phyloP scores from a whole-genome alignment of 495 filamentous ascomycete genomes.

The Penicillium longicatenatum region DNA sequence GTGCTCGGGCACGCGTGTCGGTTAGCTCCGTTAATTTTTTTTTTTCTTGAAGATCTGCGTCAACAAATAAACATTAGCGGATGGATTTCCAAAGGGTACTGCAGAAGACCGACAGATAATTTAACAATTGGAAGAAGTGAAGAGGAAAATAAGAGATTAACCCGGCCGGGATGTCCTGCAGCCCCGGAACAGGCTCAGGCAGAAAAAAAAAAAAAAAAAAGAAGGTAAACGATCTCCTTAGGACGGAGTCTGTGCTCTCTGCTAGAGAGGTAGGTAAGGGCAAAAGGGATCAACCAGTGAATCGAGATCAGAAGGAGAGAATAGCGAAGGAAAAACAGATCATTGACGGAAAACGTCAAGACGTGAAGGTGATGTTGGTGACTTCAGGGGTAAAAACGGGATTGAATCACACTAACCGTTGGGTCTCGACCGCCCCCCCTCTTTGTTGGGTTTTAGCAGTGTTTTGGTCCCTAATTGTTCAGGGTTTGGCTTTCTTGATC shows the following conservation, averaged over 20 bases:
- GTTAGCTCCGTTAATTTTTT: neutral
- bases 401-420: slow-evolving; percentile 5
- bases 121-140: slow-evolving; percentile 12
- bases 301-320: slow-evolving; percentile 1
- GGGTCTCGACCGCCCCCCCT: slow-evolving; percentile 5
- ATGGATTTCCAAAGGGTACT: slow-evolving; percentile 13
- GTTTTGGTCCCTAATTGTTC: neutral
- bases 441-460: neutral
- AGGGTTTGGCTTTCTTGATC: neutral
- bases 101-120: slow-evolving; percentile 22
- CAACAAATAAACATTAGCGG: slow-evolving; percentile 21
- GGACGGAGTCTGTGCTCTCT: slow-evolving; percentile 18
- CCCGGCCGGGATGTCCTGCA: slow-evolving; percentile 43
- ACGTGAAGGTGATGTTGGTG: neutral
- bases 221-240: slow-evolving; percentile 18
- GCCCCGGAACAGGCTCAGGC: slow-evolving; percentile 30
- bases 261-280: neutral
- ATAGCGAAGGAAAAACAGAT: slow-evolving; percentile 2
- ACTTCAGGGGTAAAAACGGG: slow-evolving; percentile 9
- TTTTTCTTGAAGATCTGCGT: slow-evolving; percentile 15
- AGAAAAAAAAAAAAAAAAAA: slow-evolving; percentile 16
- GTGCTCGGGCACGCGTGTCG: slow-evolving; percentile 6
- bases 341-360: slow-evolving; percentile 1
- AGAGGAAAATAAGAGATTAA: slow-evolving; percentile 15
- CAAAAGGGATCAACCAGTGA: slow-evolving; percentile 10